These are phyloP conservation scores for Closterium sp. DNA, from an alignment of 139 green algal genomes.

Conservation along the genomic window DNA sequence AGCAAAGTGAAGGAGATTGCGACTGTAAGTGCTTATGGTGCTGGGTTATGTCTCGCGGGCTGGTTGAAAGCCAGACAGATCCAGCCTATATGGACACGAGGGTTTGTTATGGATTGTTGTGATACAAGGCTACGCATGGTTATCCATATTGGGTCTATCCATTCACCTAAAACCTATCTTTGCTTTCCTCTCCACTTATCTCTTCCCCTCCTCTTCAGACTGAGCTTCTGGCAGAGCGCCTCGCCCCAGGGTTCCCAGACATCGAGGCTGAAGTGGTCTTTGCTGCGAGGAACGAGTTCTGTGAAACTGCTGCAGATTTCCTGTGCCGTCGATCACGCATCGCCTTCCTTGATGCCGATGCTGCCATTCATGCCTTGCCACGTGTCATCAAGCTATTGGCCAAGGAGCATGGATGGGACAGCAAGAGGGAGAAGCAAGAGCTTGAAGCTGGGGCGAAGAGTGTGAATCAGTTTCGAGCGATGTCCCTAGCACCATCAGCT, in stretches of 20 bases:
- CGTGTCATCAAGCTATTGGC: constrained; percentile 77
- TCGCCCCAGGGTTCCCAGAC: constrained; percentile 83
- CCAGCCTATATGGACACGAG: no score
- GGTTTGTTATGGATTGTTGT: no score
- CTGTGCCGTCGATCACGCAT: constrained; percentile 84
- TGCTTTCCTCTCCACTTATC: no score
- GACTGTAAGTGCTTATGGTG: constrained; percentile 55
- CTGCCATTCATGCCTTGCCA: constrained; percentile 71
- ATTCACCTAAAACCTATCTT: no score
- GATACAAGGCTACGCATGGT: no score
- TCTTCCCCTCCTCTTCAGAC: not conserved
- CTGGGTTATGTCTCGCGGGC: not conserved
- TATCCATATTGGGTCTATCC: no score
- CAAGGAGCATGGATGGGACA: constrained; percentile 62
- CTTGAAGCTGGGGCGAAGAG: constrained; percentile 55
- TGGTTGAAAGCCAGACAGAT: no score
- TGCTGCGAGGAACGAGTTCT: constrained; percentile 77
- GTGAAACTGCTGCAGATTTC: constrained; percentile 88
- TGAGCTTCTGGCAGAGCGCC: constrained; percentile 53
- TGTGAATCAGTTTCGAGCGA: constrained; percentile 29
- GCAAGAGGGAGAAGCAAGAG: constrained; percentile 56
- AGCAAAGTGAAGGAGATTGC: constrained; percentile 68
- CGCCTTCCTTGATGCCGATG: constrained; percentile 87
- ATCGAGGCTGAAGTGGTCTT: constrained; percentile 88
- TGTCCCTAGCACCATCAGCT: not conserved